Base-by-base conservation (phyloP, 768 basidiomycete species). In the Mycena leptocephala region DNA sequence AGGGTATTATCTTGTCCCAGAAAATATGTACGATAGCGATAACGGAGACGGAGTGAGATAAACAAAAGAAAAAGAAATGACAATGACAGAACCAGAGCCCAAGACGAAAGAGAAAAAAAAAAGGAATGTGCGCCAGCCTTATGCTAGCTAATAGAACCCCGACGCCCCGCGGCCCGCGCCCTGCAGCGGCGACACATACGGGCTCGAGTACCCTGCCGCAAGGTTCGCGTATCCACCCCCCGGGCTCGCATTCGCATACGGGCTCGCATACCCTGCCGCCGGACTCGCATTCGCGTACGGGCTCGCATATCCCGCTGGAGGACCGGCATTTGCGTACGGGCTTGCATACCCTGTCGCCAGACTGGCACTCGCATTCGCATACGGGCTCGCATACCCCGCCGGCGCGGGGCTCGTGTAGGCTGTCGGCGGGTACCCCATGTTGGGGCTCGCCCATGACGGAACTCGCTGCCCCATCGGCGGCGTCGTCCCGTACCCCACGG, bases 141-240 rank as follows among this genome's bases (percentile, higher is more conserved):
- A 37, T 62, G 53, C 71, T 72, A 64, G 51, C 70, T 43, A 46
- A 35, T 72, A 72, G 22, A 65, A 46, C 7, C 59, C 33, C 0
- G 59, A 22, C 33, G 70, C 22, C 6, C 39, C 30, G 55, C n/a
- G 58, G 24, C 46, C 32, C 39, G 61, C 20, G 35, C 30, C 32
- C 20, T 69, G 56, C 46, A 74, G n/a, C 24, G 73, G 61, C 51
- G 43, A 37, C 22, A 69, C 73, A 20, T 74, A 74, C 11, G 72
- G 72, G 65, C 72, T 74, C 30, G 72, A 64, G 39, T 72, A 72
- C n/a, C 39, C 71, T 22, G 71, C 62, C 33, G 43, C 58, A n/a
- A 69, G 53, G 26, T 68, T 55, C n/a, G 48, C 10, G 14, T 68
- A 68, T 56, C 51, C 53, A 7, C 33, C 66, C 32, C 24, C 33